Conservation (phyloP, 257 asterid species). For the Primulina eburnea region DNA sequence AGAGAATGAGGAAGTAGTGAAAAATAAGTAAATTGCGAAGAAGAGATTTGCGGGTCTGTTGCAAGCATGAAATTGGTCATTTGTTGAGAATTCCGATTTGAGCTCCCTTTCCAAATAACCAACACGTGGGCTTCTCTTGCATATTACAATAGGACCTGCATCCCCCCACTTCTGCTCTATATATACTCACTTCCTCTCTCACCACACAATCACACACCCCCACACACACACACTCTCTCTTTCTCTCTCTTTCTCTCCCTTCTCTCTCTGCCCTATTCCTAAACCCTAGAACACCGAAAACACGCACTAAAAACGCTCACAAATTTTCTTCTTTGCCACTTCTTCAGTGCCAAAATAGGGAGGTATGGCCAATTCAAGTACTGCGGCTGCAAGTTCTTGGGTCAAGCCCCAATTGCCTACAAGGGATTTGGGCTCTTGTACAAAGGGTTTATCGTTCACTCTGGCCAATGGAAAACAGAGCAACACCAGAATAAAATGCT, state of each 20-base stretch:
- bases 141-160: slow-evolving; percentile 46
- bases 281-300: slow-evolving; percentile 5
- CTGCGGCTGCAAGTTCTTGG: slow-evolving; percentile 39
- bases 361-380: slow-evolving; percentile 46
- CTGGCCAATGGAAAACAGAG: slow-evolving; percentile 22
- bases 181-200: slow-evolving; percentile 38
- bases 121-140: slow-evolving; percentile 78
- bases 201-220: slow-evolving; percentile 23
- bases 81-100: slow-evolving; percentile 9
- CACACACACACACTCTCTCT: slow-evolving; percentile 5
- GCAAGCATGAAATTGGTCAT: slow-evolving; percentile 32
- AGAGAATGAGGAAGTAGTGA: too few relatives aligned
- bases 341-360: slow-evolving; percentile 31
- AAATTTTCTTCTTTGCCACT: neutral
- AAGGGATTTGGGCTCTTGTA: slow-evolving; percentile 20
- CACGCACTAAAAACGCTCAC: slow-evolving; percentile 2
- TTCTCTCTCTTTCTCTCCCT: neutral
- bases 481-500: slow-evolving; percentile 29
- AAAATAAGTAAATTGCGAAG: too few relatives aligned
- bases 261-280: slow-evolving; percentile 3
- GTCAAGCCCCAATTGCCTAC: slow-evolving; percentile 32
- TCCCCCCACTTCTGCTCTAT: slow-evolving; percentile 36
- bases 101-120: slow-evolving; percentile 32
- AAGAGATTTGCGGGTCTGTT: slow-evolving; percentile 13
- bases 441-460: slow-evolving; percentile 19